Evolutionary conservation across 2,329 filamentous ascomycete genomes (phyloP).

Genomic region (Penicillium italicum): DNA sequence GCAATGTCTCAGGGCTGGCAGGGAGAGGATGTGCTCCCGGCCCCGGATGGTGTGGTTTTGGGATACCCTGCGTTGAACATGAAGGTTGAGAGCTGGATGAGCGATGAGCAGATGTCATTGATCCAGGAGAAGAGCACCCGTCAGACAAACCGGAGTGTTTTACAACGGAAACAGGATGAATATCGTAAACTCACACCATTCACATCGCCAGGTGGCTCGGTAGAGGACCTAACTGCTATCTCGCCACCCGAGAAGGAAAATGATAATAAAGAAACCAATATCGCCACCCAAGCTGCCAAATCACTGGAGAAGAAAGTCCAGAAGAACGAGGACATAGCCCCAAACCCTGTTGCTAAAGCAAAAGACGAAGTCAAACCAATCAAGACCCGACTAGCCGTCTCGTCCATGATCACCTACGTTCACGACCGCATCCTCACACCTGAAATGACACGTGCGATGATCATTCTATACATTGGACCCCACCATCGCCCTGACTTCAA

Average conservation of each 20-base stretch:
- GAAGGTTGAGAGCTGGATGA: conserved; percentile 99
- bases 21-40: conserved; percentile 60
- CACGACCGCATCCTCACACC: conserved; percentile 91
- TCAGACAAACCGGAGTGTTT: conserved; percentile 71
- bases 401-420: conserved; percentile 97
- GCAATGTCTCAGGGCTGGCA: conserved; percentile 56
- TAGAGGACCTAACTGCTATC: conserved; percentile 54
- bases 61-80: conserved; percentile 91
- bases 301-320: conserved; percentile 28
- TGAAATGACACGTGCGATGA: conserved; percentile 99
- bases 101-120: conserved; percentile 92
- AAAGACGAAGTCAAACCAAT: conserved; percentile 51
- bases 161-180: conserved; percentile 81
- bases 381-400: conserved; percentile 84
- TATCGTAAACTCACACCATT: conserved; percentile 74
- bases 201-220: conserved; percentile 73
- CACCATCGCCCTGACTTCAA: conserved; percentile 90
- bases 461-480: conserved; percentile 92
- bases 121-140: conserved; percentile 79
- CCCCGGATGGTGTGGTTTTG: conserved; percentile 75
- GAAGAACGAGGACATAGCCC: conserved; percentile 32
- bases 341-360: conserved; percentile 34
- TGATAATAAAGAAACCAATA: conserved; percentile 20
- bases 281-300: conserved; percentile 22
- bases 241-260: conserved; percentile 15